Evolutionary conservation across 1,284 basidiomycete species (phyloP).

Genomic region (Ustilago tritici): DNA sequence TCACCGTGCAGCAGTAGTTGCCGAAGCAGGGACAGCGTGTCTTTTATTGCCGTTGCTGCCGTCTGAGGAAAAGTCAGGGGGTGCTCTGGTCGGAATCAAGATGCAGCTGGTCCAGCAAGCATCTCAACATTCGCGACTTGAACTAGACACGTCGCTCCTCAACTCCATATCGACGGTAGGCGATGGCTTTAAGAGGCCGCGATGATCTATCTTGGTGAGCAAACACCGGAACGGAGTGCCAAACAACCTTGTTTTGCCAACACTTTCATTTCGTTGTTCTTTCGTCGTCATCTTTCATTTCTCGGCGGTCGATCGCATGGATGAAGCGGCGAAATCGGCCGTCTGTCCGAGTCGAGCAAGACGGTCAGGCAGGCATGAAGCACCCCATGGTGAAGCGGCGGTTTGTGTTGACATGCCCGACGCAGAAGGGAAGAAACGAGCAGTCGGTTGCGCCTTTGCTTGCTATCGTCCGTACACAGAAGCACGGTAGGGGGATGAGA

Average conservation of each 20-base stretch:
- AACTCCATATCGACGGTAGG: too few species aligned
- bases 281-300: not conserved
- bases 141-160: too few species aligned
- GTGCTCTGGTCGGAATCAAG: too few species aligned
- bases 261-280: not conserved
- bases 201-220: not conserved
- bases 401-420: not conserved
- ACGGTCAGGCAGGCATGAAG: too few species aligned
- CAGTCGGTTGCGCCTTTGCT: not conserved
- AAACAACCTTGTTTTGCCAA: not conserved
- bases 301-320: not conserved
- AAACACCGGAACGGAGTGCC: not conserved
- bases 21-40: not conserved
- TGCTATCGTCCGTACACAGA: not conserved
- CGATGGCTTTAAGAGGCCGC: not conserved
- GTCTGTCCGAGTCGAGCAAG: not conserved
- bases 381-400: not conserved
- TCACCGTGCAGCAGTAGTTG: not conserved
- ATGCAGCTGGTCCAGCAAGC: too few species aligned
- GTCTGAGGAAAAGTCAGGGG: too few species aligned
- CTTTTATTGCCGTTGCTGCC: too few species aligned
- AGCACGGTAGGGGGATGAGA: not conserved
- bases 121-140: too few species aligned
- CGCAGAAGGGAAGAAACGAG: not conserved
- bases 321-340: not conserved